phyloP scores from a whole-genome alignment of 1,284 basidiomycete species.

The Ceratobasidium sp. region DNA sequence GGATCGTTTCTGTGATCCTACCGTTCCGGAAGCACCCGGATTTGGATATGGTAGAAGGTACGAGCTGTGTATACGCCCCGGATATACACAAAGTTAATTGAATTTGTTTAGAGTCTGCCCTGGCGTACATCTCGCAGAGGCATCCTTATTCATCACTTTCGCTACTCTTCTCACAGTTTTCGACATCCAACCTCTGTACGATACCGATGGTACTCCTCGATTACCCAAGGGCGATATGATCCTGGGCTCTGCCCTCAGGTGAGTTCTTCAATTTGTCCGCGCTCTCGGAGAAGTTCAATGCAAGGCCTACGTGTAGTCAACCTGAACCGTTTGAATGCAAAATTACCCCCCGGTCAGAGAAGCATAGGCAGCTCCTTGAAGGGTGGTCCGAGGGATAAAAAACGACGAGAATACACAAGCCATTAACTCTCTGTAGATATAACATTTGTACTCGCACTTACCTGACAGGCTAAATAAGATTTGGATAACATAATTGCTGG shows the following conservation, averaged over 20 bases:
- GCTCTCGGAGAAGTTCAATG: background rate
- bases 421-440: too few species aligned
- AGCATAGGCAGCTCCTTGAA: background rate
- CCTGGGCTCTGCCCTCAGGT: background rate
- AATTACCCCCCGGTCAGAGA: slow-evolving; percentile 25
- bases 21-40: slow-evolving; percentile 1
- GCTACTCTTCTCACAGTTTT: slow-evolving; percentile 51
- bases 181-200: slow-evolving; percentile 49
- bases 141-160: slow-evolving; percentile 38
- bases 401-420: too few species aligned
- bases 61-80: background rate
- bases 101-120: slow-evolving; percentile 33
- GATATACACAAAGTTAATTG: background rate
- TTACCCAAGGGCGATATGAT: background rate
- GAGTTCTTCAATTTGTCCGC: background rate
- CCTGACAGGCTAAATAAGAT: too few species aligned
- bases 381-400: background rate
- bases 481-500: too few species aligned
- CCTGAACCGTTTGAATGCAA: slow-evolving; percentile 15
- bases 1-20: slow-evolving; percentile 15
- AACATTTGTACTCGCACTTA: too few species aligned
- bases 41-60: slow-evolving; percentile 34
- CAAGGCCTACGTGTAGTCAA: background rate
- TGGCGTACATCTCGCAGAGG: slow-evolving; percentile 40
- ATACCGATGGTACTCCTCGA: slow-evolving; percentile 46